A percentile compares a stretch with the other conserved stretches of the same genome.
phyloP scores from a whole-genome alignment of 1,139 yeast genomes.

The Pneumocystis jirovecii region DNA sequence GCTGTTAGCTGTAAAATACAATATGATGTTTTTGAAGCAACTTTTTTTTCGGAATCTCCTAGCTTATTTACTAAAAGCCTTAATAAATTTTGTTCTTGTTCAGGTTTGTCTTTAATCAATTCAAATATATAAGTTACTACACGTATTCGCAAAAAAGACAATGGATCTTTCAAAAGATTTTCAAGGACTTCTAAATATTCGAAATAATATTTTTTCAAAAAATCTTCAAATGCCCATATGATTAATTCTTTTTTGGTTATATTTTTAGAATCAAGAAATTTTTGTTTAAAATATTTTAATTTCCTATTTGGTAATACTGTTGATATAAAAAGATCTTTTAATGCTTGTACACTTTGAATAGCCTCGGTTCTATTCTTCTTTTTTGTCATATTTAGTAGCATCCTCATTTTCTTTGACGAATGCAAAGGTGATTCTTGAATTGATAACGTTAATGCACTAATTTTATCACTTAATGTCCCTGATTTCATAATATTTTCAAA shows the following conservation, averaged over 20 bases:
- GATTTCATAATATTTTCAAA: slow-evolving; percentile 74
- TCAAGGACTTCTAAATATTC: slow-evolving; percentile 57
- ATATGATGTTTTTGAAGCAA: slow-evolving; percentile 76
- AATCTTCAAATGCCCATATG: slow-evolving; percentile 75
- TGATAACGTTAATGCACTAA: slow-evolving; percentile 80
- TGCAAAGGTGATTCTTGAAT: slow-evolving; percentile 93
- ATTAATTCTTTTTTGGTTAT: slow-evolving; percentile 38
- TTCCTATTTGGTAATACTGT: slow-evolving; percentile 77
- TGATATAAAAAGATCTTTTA: slow-evolving; percentile 69
- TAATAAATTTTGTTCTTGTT: slow-evolving; percentile 84
- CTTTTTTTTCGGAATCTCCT: slow-evolving; percentile 85
- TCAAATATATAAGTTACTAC: slow-evolving; percentile 67
- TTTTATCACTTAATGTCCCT: slow-evolving; percentile 93
- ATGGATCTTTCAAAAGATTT: slow-evolving; percentile 73
- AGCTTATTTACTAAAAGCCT: slow-evolving; percentile 82
- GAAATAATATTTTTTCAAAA: slow-evolving; percentile 63
- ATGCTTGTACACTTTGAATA: slow-evolving; percentile 73
- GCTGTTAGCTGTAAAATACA: slow-evolving; percentile 68
- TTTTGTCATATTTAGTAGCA: slow-evolving; percentile 59
- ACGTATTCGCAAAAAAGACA: slow-evolving; percentile 71
- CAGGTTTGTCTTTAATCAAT: slow-evolving; percentile 72
- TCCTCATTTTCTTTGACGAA: slow-evolving; percentile 69
- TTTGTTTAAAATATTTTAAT: slow-evolving; percentile 65
- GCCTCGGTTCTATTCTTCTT: slow-evolving; percentile 92
- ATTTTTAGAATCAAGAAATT: slow-evolving; percentile 29